Percentiles rank a stretch among this genome's conserved stretches.
These are phyloP conservation scores for Rhexocercosporidium sp. DNA, from an alignment of 2,329 filamentous ascomycete species.

Conservation along the genomic window DNA sequence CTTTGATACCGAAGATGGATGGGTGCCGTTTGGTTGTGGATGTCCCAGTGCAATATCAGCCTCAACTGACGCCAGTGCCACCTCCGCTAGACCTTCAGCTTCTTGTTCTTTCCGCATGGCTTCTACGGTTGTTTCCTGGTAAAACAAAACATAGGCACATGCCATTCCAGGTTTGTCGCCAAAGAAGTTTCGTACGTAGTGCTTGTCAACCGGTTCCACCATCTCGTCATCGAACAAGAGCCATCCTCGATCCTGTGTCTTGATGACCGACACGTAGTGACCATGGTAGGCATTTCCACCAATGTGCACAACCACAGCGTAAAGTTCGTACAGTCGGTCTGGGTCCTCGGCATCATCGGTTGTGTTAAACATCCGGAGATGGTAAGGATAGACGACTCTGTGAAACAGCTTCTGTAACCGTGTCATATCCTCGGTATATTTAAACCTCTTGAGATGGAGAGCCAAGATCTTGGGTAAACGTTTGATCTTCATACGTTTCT, in stretches of 20 bases:
- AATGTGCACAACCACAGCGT: slow-evolving; percentile 96
- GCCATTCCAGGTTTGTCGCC: slow-evolving; percentile 90
- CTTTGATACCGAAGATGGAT: slow-evolving; percentile 51
- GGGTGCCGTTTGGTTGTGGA: slow-evolving; percentile 50
- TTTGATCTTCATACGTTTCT: slow-evolving; percentile 99
- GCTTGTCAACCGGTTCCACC: slow-evolving; percentile 96
- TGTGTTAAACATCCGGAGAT: slow-evolving; percentile 95
- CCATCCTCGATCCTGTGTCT: slow-evolving; percentile 95
- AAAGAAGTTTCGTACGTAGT: slow-evolving; percentile 96
- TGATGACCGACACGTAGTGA: slow-evolving; percentile 97
- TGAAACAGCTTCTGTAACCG: slow-evolving; percentile 96
- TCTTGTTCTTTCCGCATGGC: slow-evolving; percentile 79
- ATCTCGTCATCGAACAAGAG: slow-evolving; percentile 97
- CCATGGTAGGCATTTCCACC: slow-evolving; percentile 96
- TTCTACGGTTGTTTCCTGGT: slow-evolving; percentile 84
- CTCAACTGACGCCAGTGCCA: slow-evolving; percentile 63
- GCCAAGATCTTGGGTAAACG: slow-evolving; percentile 88
- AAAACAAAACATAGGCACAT: slow-evolving; percentile 96
- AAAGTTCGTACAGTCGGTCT: slow-evolving; percentile 93
- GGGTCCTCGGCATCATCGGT: slow-evolving; percentile 94
- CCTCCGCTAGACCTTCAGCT: slow-evolving; percentile 68
- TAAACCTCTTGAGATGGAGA: slow-evolving; percentile 94
- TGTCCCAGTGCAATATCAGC: slow-evolving; percentile 60
- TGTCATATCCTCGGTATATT: slow-evolving; percentile 95
- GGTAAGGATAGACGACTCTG: slow-evolving; percentile 94